phyloP scores from a whole-genome alignment of 768 basidiomycete genomes.

The Gymnopilus dilepis region DNA sequence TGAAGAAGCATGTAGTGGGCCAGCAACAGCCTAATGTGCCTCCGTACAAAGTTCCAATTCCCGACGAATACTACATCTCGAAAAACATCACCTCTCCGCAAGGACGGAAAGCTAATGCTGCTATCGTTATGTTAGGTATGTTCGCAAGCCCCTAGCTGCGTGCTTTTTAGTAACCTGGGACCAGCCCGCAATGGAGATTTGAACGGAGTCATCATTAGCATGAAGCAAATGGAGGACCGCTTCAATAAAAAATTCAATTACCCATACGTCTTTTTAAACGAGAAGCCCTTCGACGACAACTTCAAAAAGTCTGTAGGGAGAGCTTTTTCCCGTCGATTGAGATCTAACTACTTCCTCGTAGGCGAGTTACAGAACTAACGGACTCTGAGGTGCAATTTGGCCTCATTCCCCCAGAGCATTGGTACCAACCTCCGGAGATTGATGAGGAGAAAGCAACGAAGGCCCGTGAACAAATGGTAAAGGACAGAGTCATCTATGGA shows the following conservation, averaged over 20 bases:
- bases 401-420: constrained; percentile 77
- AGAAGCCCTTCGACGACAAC: constrained; percentile 69
- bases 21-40: constrained; percentile 33
- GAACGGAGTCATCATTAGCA: constrained; percentile 62
- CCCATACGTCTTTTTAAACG: constrained; percentile 89
- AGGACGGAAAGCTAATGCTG: constrained; percentile 78
- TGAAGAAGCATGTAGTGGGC: constrained; percentile 43
- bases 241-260: constrained; percentile 90
- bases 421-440: constrained; percentile 83
- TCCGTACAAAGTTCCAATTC: constrained; percentile 62
- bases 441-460: constrained; percentile 73
- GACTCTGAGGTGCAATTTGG: constrained; percentile 72
- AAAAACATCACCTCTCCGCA: constrained; percentile 41
- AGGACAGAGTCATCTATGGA: constrained; percentile 70
- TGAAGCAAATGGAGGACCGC: constrained; percentile 83
- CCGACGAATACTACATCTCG: constrained; percentile 60
- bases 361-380: constrained; percentile 63
- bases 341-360: constrained; percentile 26
- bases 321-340: constrained; percentile 5
- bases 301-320: constrained; percentile 68
- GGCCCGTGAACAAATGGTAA: constrained; percentile 71
- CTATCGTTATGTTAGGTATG: constrained; percentile 76
- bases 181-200: constrained; percentile 66
- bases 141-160: background rate
- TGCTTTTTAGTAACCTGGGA: background rate